Evolutionary conservation across 1,284 basidiomycete species (phyloP).

Genomic region (Ceratobasidium sp.): DNA sequence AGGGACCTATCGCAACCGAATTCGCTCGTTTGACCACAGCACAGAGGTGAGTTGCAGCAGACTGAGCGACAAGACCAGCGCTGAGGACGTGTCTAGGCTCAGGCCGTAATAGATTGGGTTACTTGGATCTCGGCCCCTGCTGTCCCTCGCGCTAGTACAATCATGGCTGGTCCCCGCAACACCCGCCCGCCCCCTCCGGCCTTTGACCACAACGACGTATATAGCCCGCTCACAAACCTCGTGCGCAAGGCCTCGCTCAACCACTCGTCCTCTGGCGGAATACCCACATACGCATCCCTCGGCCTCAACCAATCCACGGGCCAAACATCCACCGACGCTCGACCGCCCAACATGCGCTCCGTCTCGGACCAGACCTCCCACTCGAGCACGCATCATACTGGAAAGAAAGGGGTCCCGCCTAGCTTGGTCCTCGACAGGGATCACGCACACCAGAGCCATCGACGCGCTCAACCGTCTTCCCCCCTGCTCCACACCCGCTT

Average conservation of each 20-base stretch:
- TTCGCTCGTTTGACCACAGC: conserved; percentile 18
- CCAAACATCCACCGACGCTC: not conserved
- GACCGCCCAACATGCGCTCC: conserved; percentile 23
- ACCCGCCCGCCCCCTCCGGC: conserved; percentile 4
- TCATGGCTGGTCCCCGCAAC: conserved; percentile 14
- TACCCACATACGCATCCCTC: conserved; percentile 15
- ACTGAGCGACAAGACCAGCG: not conserved
- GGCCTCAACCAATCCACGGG: not conserved
- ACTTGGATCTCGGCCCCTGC: not conserved
- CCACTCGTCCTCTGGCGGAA: conserved; percentile 3
- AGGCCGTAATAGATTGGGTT: not conserved
- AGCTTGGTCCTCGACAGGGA: conserved; percentile 18
- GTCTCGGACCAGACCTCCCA: conserved; percentile 13
- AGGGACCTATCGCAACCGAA: not conserved
- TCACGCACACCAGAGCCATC: conserved; percentile 16
- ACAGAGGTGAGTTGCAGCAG: not conserved
- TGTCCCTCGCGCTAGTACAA: conserved; percentile 9
- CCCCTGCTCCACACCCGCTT: conserved; percentile 71
- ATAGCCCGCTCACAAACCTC: conserved; percentile 24
- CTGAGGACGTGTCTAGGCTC: not conserved
- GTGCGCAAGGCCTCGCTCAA: conserved; percentile 33
- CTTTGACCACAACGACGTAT: conserved; percentile 27
- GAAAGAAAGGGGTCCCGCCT: conserved; percentile 17
- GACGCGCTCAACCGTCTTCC: conserved; percentile 53
- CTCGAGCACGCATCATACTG: not conserved